These are phyloP conservation scores for Bipolaris cookei DNA, from an alignment of 2,329 filamentous ascomycete species.

Conservation along the genomic window DNA sequence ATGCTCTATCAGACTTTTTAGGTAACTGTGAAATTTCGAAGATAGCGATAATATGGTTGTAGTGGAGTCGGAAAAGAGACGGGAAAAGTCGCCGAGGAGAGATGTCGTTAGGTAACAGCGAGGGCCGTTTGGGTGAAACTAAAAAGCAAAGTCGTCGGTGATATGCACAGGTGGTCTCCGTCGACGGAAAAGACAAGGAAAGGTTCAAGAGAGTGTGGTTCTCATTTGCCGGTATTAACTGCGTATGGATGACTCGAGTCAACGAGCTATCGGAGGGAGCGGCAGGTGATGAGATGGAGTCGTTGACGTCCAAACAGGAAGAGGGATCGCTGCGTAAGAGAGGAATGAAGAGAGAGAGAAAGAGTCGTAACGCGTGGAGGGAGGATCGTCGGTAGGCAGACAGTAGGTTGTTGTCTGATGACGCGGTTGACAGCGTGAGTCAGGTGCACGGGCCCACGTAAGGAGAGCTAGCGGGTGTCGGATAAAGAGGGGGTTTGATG, in stretches of 20 bases:
- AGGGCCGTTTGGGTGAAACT: constrained; percentile 35
- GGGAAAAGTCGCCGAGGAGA: constrained; percentile 19
- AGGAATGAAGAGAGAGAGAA: constrained; percentile 25
- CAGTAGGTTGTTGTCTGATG: constrained; percentile 34
- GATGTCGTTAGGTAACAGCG: constrained; percentile 42
- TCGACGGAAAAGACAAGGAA: constrained; percentile 51
- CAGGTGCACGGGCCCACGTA: constrained; percentile 44
- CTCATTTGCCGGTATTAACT: constrained; percentile 53
- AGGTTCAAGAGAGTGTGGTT: constrained; percentile 52
- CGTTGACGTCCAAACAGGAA: constrained; percentile 41
- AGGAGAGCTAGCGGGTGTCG: constrained; percentile 35
- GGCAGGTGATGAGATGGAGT: constrained; percentile 27
- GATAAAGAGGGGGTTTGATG: constrained; percentile 18
- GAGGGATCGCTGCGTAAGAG: constrained; percentile 48
- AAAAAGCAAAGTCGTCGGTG: constrained; percentile 46
- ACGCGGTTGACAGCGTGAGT: constrained; percentile 43
- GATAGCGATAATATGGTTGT: constrained; percentile 47
- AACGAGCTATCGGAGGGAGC: constrained; percentile 45
- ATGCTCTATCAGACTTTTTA: constrained; percentile 50
- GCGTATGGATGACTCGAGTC: constrained; percentile 48
- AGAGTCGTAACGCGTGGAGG: constrained; percentile 50
- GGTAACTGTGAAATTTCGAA: constrained; percentile 37
- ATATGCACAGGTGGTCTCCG: constrained; percentile 49
- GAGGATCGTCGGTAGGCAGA: constrained; percentile 38
- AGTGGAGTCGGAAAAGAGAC: constrained; percentile 30